Base-by-base conservation (phyloP, 441 rosid genomes). In the Euphorbia celastroides region DNA sequence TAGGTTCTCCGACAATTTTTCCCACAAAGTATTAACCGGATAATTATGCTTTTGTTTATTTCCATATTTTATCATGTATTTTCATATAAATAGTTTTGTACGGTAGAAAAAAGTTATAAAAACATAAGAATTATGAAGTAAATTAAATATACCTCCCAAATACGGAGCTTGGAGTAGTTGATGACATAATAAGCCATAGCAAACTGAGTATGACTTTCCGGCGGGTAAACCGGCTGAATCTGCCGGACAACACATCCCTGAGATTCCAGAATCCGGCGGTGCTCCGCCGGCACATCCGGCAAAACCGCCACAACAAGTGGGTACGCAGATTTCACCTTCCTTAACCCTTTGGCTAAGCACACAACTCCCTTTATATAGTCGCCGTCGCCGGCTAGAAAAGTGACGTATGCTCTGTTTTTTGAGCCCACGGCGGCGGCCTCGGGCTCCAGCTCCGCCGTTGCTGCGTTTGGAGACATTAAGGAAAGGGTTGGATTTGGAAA, bases 301-400 rank as follows among this genome's bases (percentile, higher is more conserved):
- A 90, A 69, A 46, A 74, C 30, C 1, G 97, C 92, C 32, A 85
- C 97, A 8, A 90, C 84, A 12, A 90, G 88, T 44, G 97, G 97
- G 71, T 86, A 83, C 2, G 14, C 77, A 1, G 89, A 61, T 1
- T 80, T 74, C 2, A 69, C 80, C 81, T 82, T 87, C 77, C 93
- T 85, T 17, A 85, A 75, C 7, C 97, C 96, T 70, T 90, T 90
- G 48, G 84, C 95, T 55, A 90, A 70, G 46, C 92, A 93, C 30
- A 88, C 89, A 16, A 90, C 90, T 11, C 97, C 97, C 71, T 83
- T 88, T 70, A 82, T 76, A 9, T 88, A 90, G 50, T 90, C 90
- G 3, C 86, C 84, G 62, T 79, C 77, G 27, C 97, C 96, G 0
- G 97, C 96, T 62, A 90, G 70, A 72, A 90, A 90, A 0, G 93